Percentiles rank a stretch among this genome's conserved stretches.
These are phyloP conservation scores for Glycyrrhiza uralensis DNA, from an alignment of 306 rosid species.

Conservation along the genomic window DNA sequence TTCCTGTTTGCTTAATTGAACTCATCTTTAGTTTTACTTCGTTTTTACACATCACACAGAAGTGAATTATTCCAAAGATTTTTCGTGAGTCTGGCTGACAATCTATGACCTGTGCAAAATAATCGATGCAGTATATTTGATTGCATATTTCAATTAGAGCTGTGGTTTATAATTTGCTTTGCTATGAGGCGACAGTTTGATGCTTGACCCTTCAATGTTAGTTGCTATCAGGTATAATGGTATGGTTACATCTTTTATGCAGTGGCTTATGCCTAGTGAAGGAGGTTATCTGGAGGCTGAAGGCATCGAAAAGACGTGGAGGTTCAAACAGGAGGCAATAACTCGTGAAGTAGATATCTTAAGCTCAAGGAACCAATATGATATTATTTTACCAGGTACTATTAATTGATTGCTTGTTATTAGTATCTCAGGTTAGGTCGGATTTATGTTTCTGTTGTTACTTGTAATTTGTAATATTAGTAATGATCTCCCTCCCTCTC, in stretches of 20 bases:
- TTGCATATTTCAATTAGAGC: neutral
- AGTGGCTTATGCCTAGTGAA: conserved; percentile 91
- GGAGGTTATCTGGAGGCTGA: conserved; percentile 81
- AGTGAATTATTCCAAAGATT: neutral
- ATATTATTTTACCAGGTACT: conserved; percentile 76
- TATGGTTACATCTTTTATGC: conserved; percentile 8
- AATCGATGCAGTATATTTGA: neutral
- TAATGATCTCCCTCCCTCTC: too few relatives aligned
- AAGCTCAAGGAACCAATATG: conserved; percentile 67
- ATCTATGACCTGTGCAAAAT: conserved; percentile 1
- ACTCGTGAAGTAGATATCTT: conserved; percentile 61
- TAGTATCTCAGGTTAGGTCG: neutral
- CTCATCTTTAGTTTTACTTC: neutral
- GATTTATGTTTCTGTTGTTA: neutral
- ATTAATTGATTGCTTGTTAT: conserved; percentile 11
- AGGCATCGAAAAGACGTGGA: conserved; percentile 83
- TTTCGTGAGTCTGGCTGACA: neutral
- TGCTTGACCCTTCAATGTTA: neutral
- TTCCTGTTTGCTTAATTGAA: neutral
- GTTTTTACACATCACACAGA: neutral
- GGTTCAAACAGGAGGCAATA: conserved; percentile 68
- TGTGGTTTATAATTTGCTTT: neutral
- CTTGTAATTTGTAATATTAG: neutral
- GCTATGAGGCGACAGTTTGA: neutral
- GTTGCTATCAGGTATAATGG: neutral